phyloP scores from a whole-genome alignment of 2,329 filamentous ascomycete species.

The Didymella pinodella region DNA sequence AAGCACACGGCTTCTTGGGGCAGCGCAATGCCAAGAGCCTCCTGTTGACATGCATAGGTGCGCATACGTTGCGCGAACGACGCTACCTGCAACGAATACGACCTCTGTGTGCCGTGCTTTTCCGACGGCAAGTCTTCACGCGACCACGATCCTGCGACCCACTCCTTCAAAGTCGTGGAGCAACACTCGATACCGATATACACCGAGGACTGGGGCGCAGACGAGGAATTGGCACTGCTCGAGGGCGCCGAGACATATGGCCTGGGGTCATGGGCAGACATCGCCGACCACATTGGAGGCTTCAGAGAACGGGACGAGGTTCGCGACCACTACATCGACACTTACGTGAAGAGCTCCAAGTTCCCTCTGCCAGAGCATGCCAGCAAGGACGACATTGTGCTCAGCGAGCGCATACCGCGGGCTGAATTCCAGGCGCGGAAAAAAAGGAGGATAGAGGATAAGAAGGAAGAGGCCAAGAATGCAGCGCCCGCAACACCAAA shows the following conservation, averaged over 20 bases:
- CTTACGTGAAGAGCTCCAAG: slow-evolving; percentile 80
- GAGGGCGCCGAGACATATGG: slow-evolving; percentile 97
- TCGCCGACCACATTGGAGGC: slow-evolving; percentile 96
- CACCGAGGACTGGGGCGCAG: slow-evolving; percentile 92
- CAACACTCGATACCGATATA: slow-evolving; percentile 99
- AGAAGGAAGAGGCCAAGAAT: slow-evolving; percentile 85
- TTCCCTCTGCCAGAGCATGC: slow-evolving; percentile 90
- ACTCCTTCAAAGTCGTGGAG: slow-evolving; percentile 93
- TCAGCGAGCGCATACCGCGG: slow-evolving; percentile 81
- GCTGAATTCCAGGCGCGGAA: slow-evolving; percentile 94
- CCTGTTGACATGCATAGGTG: slow-evolving; percentile 65
- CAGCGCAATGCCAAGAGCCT: not conserved
- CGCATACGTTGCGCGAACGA: slow-evolving; percentile 87
- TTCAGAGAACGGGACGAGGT: slow-evolving; percentile 96
- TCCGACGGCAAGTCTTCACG: slow-evolving; percentile 80
- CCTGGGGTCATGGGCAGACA: slow-evolving; percentile 95
- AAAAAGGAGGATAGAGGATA: slow-evolving; percentile 90
- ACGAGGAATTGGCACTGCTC: slow-evolving; percentile 91
- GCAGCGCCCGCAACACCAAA: slow-evolving; percentile 85
- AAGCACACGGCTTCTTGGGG: slow-evolving; percentile 47
- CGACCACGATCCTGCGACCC: slow-evolving; percentile 84
- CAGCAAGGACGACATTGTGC: slow-evolving; percentile 78
- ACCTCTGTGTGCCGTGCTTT: slow-evolving; percentile 96
- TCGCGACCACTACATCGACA: slow-evolving; percentile 88
- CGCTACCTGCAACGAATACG: slow-evolving; percentile 86